Conservation (phyloP, 352 stramenopile species). For the Pythium volutum region DNA sequence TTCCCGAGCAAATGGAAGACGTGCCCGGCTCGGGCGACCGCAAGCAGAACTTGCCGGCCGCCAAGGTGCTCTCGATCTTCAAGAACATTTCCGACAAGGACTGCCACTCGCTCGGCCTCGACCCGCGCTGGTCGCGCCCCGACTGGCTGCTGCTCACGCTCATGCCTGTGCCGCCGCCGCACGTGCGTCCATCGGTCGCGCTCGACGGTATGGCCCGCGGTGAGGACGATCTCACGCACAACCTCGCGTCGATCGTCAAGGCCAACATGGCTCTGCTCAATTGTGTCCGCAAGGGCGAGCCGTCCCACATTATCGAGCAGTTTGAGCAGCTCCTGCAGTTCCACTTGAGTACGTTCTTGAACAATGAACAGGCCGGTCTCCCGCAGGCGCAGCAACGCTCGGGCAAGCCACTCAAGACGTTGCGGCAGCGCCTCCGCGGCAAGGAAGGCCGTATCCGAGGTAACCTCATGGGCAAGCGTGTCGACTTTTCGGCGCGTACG, state of each 20-base stretch:
- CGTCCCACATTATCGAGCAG: conserved; percentile 95
- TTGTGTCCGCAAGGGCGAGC: conserved; percentile 94
- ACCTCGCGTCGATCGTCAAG: conserved; percentile 98
- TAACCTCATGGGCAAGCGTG: conserved; percentile 98
- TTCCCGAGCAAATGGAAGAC: conserved; percentile 93
- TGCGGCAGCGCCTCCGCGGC: conserved; percentile 98
- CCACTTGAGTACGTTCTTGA: conserved; percentile 92
- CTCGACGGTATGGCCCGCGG: conserved; percentile 92
- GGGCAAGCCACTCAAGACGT: conserved; percentile 97
- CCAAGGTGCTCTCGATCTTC: conserved; percentile 94
- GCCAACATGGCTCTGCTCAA: conserved; percentile 95
- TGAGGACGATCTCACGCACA: conserved; percentile 99
- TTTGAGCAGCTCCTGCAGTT: conserved; percentile 87
- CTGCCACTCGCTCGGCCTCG: conserved; percentile 92
- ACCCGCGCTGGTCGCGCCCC: conserved; percentile 93
- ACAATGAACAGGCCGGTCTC: conserved; percentile 97
- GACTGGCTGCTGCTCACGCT: conserved; percentile 99
- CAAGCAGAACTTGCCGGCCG: conserved; percentile 96
- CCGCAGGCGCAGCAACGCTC: conserved; percentile 96
- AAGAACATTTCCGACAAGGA: conserved; percentile 98
- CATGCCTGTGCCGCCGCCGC: conserved; percentile 96
- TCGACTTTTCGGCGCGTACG: conserved; percentile 99
- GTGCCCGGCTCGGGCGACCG: conserved; percentile 93
- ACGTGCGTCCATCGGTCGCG: conserved; percentile 96
- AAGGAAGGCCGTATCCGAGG: conserved; percentile 98